A percentile compares a stretch with the other conserved stretches of the same genome.
phyloP scores from a whole-genome alignment of 23 red algal species.

The Gracilaria gracilis region DNA sequence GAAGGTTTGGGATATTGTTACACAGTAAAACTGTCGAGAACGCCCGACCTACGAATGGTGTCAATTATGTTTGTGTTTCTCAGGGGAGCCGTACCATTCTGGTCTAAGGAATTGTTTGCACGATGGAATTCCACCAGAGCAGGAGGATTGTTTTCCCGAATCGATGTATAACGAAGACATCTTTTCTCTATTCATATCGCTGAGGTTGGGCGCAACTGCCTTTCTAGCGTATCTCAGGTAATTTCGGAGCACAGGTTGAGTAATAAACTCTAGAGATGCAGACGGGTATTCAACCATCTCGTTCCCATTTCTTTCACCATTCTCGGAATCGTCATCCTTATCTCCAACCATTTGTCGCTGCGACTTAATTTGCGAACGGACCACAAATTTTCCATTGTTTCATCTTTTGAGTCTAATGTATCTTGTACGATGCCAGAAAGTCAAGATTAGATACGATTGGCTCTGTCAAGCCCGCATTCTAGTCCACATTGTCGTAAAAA shows the following conservation, averaged over 20 bases:
- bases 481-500: conserved; percentile 98
- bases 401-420: conserved; percentile 86
- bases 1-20: no score
- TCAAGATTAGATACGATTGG: conserved; percentile 99
- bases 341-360: conserved; percentile 75
- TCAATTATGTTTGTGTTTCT: no score
- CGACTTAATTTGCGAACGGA: conserved; percentile 86
- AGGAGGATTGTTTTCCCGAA: conserved; percentile 82
- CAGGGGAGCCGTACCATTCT: conserved; percentile 89
- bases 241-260: conserved; percentile 88
- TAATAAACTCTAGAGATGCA: conserved; percentile 66
- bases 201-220: conserved; percentile 78
- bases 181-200: conserved; percentile 94
- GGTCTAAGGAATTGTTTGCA: no score
- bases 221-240: conserved; percentile 90
- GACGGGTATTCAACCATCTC: conserved; percentile 33
- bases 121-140: conserved; percentile 95
- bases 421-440: conserved; percentile 95
- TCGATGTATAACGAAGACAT: conserved; percentile 93
- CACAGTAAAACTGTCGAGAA: no score
- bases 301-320: conserved; percentile 34
- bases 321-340: conserved; percentile 36
- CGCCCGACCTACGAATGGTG: no score
- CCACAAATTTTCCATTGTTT: conserved; percentile 93
- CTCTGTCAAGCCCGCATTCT: no score